Conservation (phyloP, 2,329 filamentous ascomycete species). For the Aspergillus amoenus region DNA sequence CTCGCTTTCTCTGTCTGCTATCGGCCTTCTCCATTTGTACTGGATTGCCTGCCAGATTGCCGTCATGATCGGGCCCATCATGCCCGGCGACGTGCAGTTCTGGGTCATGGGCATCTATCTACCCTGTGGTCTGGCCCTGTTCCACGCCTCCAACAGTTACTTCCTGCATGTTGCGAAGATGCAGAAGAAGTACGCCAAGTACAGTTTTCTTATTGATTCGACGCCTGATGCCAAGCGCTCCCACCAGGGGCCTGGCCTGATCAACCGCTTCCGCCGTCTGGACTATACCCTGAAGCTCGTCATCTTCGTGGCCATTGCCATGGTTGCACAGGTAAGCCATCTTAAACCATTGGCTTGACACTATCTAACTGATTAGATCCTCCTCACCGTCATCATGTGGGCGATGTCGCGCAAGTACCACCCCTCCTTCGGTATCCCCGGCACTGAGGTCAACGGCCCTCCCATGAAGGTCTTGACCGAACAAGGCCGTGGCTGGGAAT, state of each 20-base stretch:
- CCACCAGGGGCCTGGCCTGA: slow-evolving; percentile 13
- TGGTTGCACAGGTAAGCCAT: slow-evolving; percentile 53
- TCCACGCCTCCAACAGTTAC: slow-evolving; percentile 63
- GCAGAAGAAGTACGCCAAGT: slow-evolving; percentile 48
- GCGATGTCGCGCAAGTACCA: slow-evolving; percentile 67
- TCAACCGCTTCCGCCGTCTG: slow-evolving; percentile 25
- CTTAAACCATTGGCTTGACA: no score
- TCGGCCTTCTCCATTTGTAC: slow-evolving; percentile 41
- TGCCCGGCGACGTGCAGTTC: slow-evolving; percentile 57
- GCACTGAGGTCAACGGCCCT: slow-evolving; percentile 53
- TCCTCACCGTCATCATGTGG: slow-evolving; percentile 61
- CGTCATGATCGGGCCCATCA: slow-evolving; percentile 34
- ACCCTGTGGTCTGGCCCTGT: slow-evolving; percentile 64
- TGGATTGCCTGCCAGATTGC: slow-evolving; percentile 35
- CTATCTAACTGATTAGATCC: slow-evolving; percentile 43
- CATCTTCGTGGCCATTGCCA: slow-evolving; percentile 52
- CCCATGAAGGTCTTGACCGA: slow-evolving; percentile 44
- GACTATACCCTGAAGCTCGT: slow-evolving; percentile 26
- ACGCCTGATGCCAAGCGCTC: background rate
- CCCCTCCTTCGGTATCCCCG: slow-evolving; percentile 46
- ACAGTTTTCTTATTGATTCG: slow-evolving; percentile 7
- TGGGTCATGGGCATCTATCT: slow-evolving; percentile 68
- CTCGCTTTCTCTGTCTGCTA: slow-evolving; percentile 35
- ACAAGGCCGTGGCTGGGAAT: slow-evolving; percentile 60
- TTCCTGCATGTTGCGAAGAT: slow-evolving; percentile 59